Evolutionary conservation across 306 rosid species (phyloP), one percentile per base, ranked within the genome.

Genomic region (Oxytropis ochrocephala): DNA sequence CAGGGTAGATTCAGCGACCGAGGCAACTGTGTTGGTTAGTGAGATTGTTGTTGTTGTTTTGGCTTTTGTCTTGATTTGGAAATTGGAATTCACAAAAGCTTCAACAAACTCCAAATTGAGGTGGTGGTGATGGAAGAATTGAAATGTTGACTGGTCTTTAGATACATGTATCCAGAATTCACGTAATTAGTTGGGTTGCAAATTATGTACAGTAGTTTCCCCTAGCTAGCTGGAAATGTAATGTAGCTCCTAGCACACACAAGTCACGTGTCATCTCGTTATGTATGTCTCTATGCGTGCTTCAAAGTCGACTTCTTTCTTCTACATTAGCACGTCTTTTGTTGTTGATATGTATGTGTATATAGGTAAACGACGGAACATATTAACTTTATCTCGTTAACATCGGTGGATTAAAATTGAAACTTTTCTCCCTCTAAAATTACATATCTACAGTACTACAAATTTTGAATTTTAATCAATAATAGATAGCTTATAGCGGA

Each of bases 121-220:
- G 29, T 24, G 29, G 29, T 24, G 29, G 29, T 21, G 27, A 2
- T 24, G 29, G 29, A 2, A 24, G 29, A 24, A 24, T 60, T 8
- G 47, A 69, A 69, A 69, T 75, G 84, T 75, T 80, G 80, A 80
- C 80, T 66, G 16, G 58, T 69, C 69, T 27, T 19, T 27, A 9
- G 16, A 16, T 33, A 56, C 42, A 64, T 18, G 64, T 18, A 14
- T 30, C 72, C 81, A 76, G 5, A 17, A 51, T 61, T 70, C 36
- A 55, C 67, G 60, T 53, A 29, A 54, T 54, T 11, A 54, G 9
- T 58, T 35, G 64, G 64, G 9, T 14, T 35, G 16, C 44, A 3
- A 3, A 12, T 30, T 74, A 8, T 58, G 12, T 7, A 58, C 60
- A 62, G 53, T 38, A 62, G 53, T 38, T 61, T 4, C 35, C 1